Evolutionary conservation across 805 yeast species (phyloP).

Genomic region (Suhomyces canberraensis): DNA sequence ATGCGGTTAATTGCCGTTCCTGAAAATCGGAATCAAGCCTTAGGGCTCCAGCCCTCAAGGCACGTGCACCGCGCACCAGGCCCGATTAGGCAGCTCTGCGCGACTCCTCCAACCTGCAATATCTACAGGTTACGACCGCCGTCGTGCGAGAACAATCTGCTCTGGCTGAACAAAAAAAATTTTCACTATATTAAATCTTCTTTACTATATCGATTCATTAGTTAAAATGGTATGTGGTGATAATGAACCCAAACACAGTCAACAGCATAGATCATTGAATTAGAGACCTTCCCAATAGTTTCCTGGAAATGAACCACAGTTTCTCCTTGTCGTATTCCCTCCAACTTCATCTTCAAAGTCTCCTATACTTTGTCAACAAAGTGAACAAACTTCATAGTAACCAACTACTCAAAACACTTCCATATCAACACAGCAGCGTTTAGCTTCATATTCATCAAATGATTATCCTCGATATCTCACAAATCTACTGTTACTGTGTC

Average conservation of each 20-base stretch:
- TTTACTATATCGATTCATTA: constrained; percentile 7
- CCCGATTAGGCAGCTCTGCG: not conserved
- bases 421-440: no score
- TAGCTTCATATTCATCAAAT: no score
- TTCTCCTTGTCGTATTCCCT: not conserved
- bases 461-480: no score
- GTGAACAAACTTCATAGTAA: no score
- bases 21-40: no score
- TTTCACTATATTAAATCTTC: constrained; percentile 6
- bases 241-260: not conserved
- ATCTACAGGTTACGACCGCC: not conserved
- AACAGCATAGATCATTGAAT: no score
- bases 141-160: constrained; percentile 3
- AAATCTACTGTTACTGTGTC: no score
- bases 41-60: constrained; percentile 7
- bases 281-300: not conserved
- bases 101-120: constrained; percentile 3
- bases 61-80: no score
- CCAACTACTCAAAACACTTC: no score
- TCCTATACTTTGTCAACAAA: no score
- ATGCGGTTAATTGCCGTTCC: no score
- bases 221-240: constrained; percentile 11
- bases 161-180: constrained; percentile 6
- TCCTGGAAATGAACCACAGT: not conserved
- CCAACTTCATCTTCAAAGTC: not conserved